These are phyloP conservation scores for Vanrija sp. DNA, from an alignment of 1,284 basidiomycete genomes.

Conservation along the genomic window DNA sequence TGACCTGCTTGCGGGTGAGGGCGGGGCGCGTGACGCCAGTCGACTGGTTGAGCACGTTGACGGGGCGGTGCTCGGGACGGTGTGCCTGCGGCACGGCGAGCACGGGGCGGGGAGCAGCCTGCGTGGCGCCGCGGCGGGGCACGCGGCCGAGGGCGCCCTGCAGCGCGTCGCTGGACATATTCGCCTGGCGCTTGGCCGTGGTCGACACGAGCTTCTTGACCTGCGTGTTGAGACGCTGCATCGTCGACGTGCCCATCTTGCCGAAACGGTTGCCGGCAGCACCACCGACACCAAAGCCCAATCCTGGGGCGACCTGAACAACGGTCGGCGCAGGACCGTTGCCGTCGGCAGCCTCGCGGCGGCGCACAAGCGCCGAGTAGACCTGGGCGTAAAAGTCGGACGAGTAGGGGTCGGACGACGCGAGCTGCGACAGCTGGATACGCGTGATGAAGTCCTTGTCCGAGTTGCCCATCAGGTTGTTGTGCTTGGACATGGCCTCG, in stretches of 20 bases:
- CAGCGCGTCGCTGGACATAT: slow-evolving; percentile 54
- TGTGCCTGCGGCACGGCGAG: slow-evolving; percentile 69
- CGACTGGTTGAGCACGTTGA: slow-evolving; percentile 36
- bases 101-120: slow-evolving; percentile 87
- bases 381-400: slow-evolving; percentile 99
- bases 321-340: slow-evolving; percentile 61
- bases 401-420: slow-evolving; percentile 91
- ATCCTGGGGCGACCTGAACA: slow-evolving; percentile 67
- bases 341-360: slow-evolving; percentile 57
- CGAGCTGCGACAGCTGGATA: slow-evolving; percentile 96
- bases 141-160: slow-evolving; percentile 95
- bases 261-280: slow-evolving; percentile 58
- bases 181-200: slow-evolving; percentile 78
- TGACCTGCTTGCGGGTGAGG: slow-evolving; percentile 70
- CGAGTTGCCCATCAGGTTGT: slow-evolving; percentile 84
- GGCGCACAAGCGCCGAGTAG: slow-evolving; percentile 74
- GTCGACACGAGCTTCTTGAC: slow-evolving; percentile 95
- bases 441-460: slow-evolving; percentile 99
- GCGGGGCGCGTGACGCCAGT: slow-evolving; percentile 56
- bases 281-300: slow-evolving; percentile 73
- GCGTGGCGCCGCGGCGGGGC: slow-evolving; percentile 57
- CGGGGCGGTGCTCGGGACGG: slow-evolving; percentile 46
- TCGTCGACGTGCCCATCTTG: slow-evolving; percentile 66
- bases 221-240: slow-evolving; percentile 96
- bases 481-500: slow-evolving; percentile 74